phyloP scores from a whole-genome alignment of 1,284 basidiomycete species.

The Pyrrhoderma noxium region DNA sequence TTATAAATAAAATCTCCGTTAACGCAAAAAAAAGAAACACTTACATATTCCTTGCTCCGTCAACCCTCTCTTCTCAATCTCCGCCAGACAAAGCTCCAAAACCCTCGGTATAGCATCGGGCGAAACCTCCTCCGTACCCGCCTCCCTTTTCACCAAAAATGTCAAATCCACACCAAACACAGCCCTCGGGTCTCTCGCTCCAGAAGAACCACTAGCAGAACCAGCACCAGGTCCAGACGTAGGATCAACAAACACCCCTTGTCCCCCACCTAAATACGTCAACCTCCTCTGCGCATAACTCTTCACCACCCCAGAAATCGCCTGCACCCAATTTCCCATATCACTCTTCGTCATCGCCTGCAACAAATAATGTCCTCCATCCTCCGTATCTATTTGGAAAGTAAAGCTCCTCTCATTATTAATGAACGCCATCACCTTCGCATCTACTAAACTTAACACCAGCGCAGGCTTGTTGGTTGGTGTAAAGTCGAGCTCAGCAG shows the following conservation, averaged over 20 bases:
- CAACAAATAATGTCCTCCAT: slow-evolving; percentile 73
- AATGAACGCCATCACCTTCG: slow-evolving; percentile 58
- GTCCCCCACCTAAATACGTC: slow-evolving; percentile 70
- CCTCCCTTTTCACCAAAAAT: slow-evolving; percentile 60
- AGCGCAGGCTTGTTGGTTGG: slow-evolving; percentile 63
- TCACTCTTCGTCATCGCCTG: slow-evolving; percentile 63
- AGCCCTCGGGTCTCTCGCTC: slow-evolving; percentile 50
- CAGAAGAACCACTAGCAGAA: too few relatives aligned
- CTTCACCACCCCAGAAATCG: slow-evolving; percentile 60
- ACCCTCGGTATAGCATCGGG: slow-evolving; percentile 57
- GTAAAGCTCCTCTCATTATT: slow-evolving; percentile 75
- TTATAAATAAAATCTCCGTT: neutral
- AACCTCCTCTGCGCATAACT: slow-evolving; percentile 68
- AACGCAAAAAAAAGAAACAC: slow-evolving; percentile 25
- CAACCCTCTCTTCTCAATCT: slow-evolving; percentile 68
- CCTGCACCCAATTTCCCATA: slow-evolving; percentile 69
- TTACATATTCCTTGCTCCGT: slow-evolving; percentile 76
- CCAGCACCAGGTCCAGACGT: slow-evolving; percentile 33
- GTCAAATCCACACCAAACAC: slow-evolving; percentile 74
- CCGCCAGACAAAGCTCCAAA: slow-evolving; percentile 55
- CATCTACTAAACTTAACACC: slow-evolving; percentile 65
- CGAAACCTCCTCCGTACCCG: slow-evolving; percentile 37
- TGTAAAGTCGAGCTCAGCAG: slow-evolving; percentile 66
- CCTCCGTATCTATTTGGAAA: slow-evolving; percentile 77
- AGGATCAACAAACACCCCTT: slow-evolving; percentile 63